Conservation (phyloP, 306 rosid species). For the Sindora glabra region DNA sequence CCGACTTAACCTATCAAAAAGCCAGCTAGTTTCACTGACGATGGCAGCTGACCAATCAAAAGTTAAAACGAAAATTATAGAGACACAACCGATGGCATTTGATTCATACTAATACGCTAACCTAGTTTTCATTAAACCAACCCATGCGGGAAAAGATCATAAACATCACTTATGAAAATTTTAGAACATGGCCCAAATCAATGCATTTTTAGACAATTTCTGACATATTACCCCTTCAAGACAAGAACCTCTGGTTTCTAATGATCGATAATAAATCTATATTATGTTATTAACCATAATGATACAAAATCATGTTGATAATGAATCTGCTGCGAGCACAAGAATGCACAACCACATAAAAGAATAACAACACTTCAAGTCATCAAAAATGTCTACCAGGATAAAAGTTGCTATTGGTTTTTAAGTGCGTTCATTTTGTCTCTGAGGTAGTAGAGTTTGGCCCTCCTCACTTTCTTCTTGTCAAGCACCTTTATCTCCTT, state of each 20-base stretch:
- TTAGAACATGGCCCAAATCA: not conserved
- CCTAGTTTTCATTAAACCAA: not conserved
- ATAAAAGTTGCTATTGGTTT: conserved; percentile 30
- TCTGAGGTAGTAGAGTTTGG: conserved; percentile 90
- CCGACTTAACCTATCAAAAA: too few species aligned
- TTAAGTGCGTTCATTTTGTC: conserved; percentile 84
- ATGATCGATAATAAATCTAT: not conserved
- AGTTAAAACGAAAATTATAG: too few species aligned
- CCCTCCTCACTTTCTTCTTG: conserved; percentile 91
- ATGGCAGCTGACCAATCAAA: too few species aligned
- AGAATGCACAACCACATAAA: conserved; percentile 16
- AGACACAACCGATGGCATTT: too few species aligned
- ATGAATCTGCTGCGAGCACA: not conserved
- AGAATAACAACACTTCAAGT: conserved; percentile 1
- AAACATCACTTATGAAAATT: not conserved
- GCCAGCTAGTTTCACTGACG: too few species aligned
- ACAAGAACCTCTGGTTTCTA: not conserved
- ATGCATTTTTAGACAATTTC: not conserved
- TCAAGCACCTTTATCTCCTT: conserved; percentile 95
- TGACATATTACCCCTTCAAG: not conserved
- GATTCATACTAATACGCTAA: not conserved
- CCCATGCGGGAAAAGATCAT: not conserved
- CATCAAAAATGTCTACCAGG: conserved; percentile 9
- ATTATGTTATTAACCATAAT: not conserved
- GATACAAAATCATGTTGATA: not conserved